phyloP scores from a whole-genome alignment of 1,284 basidiomycete genomes.

The Ceraceosorus guamensis region DNA sequence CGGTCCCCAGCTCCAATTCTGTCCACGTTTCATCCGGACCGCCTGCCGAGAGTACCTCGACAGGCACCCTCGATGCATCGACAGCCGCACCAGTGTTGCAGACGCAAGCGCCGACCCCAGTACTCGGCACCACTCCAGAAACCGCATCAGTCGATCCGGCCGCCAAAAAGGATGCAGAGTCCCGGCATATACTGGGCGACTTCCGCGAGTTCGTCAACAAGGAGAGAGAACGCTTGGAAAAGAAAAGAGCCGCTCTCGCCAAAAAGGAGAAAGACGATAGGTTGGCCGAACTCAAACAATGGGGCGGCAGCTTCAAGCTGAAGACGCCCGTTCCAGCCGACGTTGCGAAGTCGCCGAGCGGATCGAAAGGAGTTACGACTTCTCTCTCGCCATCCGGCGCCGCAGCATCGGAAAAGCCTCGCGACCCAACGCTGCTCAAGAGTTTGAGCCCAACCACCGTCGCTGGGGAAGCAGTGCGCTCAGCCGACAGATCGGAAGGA shows the following conservation, averaged over 20 bases:
- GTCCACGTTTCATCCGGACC: too few species aligned
- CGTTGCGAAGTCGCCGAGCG: conserved; percentile 22
- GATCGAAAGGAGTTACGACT: too few species aligned
- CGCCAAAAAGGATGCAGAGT: conserved; percentile 6
- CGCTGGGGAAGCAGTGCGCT: too few species aligned
- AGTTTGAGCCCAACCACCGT: conserved; percentile 29
- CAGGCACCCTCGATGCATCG: too few species aligned
- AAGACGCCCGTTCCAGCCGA: conserved; percentile 50
- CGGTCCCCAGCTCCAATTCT: too few species aligned
- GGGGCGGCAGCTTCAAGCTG: conserved; percentile 89
- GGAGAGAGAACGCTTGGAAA: conserved; percentile 53
- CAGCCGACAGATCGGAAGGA: neutral
- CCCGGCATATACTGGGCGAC: conserved; percentile 19
- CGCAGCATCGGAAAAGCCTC: conserved; percentile 31
- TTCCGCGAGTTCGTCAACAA: conserved; percentile 43
- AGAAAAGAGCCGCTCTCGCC: conserved; percentile 79
- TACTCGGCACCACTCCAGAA: neutral
- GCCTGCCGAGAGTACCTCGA: too few species aligned
- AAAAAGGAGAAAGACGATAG: conserved; percentile 90
- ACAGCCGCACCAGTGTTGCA: neutral
- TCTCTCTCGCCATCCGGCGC: too few species aligned
- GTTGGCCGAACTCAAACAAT: conserved; percentile 82
- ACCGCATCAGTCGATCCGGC: neutral
- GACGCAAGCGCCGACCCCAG: neutral
- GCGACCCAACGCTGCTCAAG: conserved; percentile 35